Conservation (phyloP, 2,329 filamentous ascomycete species). For the Biscogniauxia sp. region DNA sequence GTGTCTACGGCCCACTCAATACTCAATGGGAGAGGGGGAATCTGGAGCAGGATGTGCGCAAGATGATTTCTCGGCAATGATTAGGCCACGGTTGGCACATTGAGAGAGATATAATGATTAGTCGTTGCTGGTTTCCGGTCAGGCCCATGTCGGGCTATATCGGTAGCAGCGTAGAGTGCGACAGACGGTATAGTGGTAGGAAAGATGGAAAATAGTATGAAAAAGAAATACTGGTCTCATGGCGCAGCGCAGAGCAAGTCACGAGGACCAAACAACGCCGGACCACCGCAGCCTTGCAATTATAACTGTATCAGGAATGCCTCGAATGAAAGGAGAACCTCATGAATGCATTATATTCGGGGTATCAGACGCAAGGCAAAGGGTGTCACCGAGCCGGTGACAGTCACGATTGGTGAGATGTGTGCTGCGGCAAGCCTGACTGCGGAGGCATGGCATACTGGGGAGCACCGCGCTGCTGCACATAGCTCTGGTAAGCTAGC, state of each 20-base stretch:
- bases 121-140: neutral
- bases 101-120: neutral
- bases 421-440: conserved; percentile 76
- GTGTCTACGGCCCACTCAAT: neutral
- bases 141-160: neutral
- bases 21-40: neutral
- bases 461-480: conserved; percentile 65
- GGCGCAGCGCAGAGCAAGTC: conserved; percentile 25
- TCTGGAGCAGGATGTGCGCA: neutral
- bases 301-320: conserved; percentile 35
- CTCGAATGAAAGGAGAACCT: conserved; percentile 37
- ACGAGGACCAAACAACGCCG: conserved; percentile 41
- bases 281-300: conserved; percentile 42
- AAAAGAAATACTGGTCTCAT: conserved; percentile 23
- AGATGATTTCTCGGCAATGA: neutral
- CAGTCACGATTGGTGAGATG: conserved; percentile 72
- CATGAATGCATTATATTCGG: conserved; percentile 55
- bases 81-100: neutral
- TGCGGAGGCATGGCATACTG: conserved; percentile 78
- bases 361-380: conserved; percentile 49
- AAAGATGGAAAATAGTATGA: conserved; percentile 22
- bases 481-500: conserved; percentile 79
- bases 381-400: conserved; percentile 26
- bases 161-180: neutral
- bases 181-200: conserved; percentile 7